Conservation (phyloP, 176 grass and related monocot genomes). For the Alopecurus myosuroides region DNA sequence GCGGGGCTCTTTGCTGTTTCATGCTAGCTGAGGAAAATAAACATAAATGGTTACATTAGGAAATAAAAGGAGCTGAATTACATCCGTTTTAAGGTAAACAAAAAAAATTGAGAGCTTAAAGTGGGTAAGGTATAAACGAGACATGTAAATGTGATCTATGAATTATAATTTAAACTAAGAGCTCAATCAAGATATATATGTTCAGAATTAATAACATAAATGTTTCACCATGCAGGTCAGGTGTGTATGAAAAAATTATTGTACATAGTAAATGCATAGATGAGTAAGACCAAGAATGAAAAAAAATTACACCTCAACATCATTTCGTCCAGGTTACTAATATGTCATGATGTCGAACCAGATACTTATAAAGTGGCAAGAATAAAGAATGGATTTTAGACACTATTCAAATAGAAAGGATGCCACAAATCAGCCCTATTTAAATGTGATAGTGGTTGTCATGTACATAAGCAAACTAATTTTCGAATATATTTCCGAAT, state of each 20-base stretch:
- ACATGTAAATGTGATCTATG: no score
- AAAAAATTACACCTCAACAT: no score
- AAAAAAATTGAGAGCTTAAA: neutral
- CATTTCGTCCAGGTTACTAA: neutral
- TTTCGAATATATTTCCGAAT: neutral
- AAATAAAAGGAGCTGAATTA: neutral
- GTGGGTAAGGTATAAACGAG: neutral
- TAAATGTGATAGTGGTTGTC: neutral
- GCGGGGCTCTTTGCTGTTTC: conserved; percentile 59
- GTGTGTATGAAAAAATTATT: neutral
- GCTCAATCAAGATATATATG: neutral
- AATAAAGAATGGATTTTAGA: neutral
- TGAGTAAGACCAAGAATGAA: no score
- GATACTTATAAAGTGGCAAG: neutral
- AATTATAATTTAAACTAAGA: no score
- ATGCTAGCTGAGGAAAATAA: neutral
- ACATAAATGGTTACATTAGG: neutral
- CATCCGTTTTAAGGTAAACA: neutral
- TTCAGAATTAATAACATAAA: neutral
- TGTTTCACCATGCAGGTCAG: neutral
- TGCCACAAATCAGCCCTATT: neutral
- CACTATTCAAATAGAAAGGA: neutral
- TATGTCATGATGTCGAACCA: neutral
- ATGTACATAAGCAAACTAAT: neutral
- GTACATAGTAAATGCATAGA: no score